A percentile compares a stretch with the other conserved stretches of the same genome.
These are phyloP conservation scores for Agarophyton chilense DNA, from an alignment of 23 red algal genomes.

Conservation along the genomic window DNA sequence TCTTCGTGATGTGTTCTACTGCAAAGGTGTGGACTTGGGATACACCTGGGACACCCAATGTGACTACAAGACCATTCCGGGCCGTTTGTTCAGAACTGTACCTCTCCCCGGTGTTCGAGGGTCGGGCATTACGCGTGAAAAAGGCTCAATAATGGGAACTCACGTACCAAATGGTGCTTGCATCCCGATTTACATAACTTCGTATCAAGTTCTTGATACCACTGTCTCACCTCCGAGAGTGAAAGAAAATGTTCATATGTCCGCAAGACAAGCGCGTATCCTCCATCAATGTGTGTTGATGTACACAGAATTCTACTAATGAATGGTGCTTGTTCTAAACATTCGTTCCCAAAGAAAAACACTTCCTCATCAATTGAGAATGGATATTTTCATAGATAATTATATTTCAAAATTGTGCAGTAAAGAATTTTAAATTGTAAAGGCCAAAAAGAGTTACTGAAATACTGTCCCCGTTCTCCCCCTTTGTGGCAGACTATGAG, in stretches of 20 bases:
- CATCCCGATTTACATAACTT: neutral
- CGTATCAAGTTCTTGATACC: neutral
- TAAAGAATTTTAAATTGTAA: too few relatives aligned
- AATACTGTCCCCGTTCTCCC: too few relatives aligned
- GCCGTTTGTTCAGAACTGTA: neutral
- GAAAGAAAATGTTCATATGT: neutral
- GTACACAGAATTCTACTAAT: neutral
- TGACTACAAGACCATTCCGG: neutral
- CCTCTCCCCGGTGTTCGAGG: neutral
- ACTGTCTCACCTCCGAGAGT: slow-evolving; percentile 6
- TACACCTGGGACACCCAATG: neutral
- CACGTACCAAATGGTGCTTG: neutral
- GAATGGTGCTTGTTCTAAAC: too few relatives aligned
- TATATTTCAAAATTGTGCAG: too few relatives aligned
- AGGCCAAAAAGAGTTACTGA: too few relatives aligned
- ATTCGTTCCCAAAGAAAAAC: too few relatives aligned
- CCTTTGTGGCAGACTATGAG: too few relatives aligned
- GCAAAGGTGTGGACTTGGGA: neutral
- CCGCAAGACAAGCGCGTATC: neutral
- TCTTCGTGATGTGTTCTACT: neutral
- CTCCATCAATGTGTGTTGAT: neutral
- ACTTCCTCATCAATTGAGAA: too few relatives aligned
- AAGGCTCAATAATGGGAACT: neutral
- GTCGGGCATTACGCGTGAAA: neutral
- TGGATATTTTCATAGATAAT: too few relatives aligned